Base-by-base conservation (phyloP, 306 rosid species). In the Acacia confusa region DNA sequence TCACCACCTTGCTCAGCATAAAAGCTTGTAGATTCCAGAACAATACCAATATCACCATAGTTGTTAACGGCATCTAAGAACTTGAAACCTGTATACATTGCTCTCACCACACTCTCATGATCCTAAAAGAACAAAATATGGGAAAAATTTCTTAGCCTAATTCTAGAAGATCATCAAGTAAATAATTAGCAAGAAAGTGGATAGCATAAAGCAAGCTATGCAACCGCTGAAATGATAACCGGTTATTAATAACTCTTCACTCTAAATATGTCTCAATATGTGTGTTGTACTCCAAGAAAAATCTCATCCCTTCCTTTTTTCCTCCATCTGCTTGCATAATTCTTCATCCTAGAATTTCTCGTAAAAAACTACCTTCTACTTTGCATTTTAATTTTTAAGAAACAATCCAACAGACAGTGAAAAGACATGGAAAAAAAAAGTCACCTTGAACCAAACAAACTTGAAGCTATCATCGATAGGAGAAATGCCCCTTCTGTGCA, bases 1-100 rank as follows among this genome's bases (percentile, higher is more conserved):
- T 95, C 98, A 74, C 99, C 99, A 92, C 99, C 99, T 88, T 95
- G 99, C 89, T 95, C 99, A 6, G 99, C 97, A 88, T 95, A 95
- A 84, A 95, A 95, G 88, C 98, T 93, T 44, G 99, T 91, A 48
- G 99, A 95, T 77, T 92, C 93, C 84, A 95, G 84, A 84, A 93
- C 85, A 60, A 95, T 38, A 53, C 98, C 99, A 80, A 93, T 85
- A 81, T 89, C 98, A 76, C 79, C 88, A 73, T 82, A 87, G 19
- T 85, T 82, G 48, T 82, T 82, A 85, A 88, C 84, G 74, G 89
- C 85, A 81, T 88, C 94, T 52, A 89, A 79, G 85, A 84, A 92
- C 76, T 91, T 89, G 64, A 89, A 85, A 81, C 99, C 99, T 11
- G 94, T 91, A 75, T 93, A 95, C 80, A 95, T 92, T 82, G 97